Percentiles rank a stretch among this genome's conserved stretches.
Evolutionary conservation across 176 grass and related monocot species (phyloP).

Genomic region (Aegilops umbellulata): DNA sequence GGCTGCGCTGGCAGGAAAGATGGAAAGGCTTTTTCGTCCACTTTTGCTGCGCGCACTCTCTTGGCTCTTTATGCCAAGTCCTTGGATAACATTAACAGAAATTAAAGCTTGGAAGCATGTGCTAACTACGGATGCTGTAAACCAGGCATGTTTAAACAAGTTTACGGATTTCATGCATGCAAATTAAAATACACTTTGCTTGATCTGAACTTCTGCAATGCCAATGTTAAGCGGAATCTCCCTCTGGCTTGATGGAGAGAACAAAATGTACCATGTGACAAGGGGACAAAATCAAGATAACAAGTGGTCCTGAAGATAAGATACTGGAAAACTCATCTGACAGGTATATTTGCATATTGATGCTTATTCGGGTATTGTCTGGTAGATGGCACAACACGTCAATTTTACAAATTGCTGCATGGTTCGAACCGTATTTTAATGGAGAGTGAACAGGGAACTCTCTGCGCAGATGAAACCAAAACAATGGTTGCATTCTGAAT

Average conservation of each 20-base stretch:
- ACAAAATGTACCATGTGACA: neutral
- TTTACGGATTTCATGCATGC: neutral
- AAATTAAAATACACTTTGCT: neutral
- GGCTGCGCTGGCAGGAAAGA: no score
- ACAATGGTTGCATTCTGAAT: neutral
- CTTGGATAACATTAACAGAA: constrained; percentile 17
- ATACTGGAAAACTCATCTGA: neutral
- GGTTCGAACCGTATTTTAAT: neutral
- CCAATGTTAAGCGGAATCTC: constrained; percentile 2
- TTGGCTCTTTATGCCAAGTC: constrained; percentile 36
- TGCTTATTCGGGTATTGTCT: neutral
- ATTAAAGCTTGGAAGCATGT: constrained; percentile 19
- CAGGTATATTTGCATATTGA: neutral
- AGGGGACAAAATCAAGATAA: neutral
- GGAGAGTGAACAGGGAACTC: neutral
- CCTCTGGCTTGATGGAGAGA: neutral
- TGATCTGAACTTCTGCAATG: neutral
- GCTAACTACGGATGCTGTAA: neutral
- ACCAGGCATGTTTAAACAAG: neutral
- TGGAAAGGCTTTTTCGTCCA: no score
- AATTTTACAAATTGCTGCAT: neutral
- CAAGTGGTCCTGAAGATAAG: neutral
- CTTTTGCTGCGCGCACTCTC: no score
- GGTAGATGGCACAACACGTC: neutral
- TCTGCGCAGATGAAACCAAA: neutral